Conservation (phyloP, 1,284 basidiomycete species). For the Sanghuangporus sanghuang region DNA sequence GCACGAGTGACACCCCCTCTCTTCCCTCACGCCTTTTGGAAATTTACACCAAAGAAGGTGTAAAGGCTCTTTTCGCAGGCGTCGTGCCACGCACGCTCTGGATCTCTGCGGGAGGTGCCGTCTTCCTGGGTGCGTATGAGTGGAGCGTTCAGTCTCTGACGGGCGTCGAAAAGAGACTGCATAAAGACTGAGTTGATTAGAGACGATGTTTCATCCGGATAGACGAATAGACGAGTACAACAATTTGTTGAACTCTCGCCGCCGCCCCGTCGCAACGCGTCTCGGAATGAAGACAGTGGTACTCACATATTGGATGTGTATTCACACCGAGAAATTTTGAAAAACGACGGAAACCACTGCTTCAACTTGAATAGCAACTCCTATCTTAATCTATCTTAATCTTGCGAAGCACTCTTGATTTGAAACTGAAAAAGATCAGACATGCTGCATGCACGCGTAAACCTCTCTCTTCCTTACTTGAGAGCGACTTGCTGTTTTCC, state of each 20-base stretch:
- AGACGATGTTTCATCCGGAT: neutral
- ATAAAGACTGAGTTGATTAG: neutral
- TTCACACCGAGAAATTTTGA: too few relatives aligned
- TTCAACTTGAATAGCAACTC: too few relatives aligned
- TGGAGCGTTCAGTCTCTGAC: conserved; percentile 40
- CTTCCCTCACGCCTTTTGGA: conserved; percentile 48
- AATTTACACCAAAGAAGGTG: conserved; percentile 76
- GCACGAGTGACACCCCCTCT: conserved; percentile 47
- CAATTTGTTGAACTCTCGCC: neutral
- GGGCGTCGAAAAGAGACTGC: conserved; percentile 2
- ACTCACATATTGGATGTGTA: too few relatives aligned
- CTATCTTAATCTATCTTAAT: too few relatives aligned
- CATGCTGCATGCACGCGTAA: too few relatives aligned
- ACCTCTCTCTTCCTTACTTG: too few relatives aligned
- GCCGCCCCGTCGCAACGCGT: neutral
- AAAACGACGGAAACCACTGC: too few relatives aligned
- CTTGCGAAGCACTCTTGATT: too few relatives aligned
- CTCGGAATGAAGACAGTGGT: neutral
- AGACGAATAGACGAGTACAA: neutral
- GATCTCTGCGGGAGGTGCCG: conserved; percentile 95
- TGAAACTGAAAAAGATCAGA: too few relatives aligned
- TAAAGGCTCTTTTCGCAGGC: conserved; percentile 78
- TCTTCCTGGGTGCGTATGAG: conserved; percentile 95
- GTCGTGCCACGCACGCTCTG: conserved; percentile 89
- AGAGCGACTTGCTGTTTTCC: too few relatives aligned